Evolutionary conservation across 768 basidiomycete species (phyloP).

Genomic region (Solioccasus polychromus): DNA sequence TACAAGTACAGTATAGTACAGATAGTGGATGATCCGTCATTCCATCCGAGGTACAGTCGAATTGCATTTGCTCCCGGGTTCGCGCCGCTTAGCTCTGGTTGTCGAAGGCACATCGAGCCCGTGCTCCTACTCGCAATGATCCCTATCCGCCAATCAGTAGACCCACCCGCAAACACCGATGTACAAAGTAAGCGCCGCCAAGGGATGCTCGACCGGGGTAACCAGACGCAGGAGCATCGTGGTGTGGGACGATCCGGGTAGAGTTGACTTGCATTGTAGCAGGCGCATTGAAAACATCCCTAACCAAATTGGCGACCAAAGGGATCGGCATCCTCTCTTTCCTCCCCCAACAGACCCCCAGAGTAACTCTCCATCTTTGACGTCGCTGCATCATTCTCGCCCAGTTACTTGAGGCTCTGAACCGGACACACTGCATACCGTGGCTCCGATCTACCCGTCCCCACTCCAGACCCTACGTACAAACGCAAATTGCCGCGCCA

Average conservation of each 20-base stretch:
- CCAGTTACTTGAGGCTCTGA: too few species aligned
- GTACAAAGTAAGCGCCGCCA: constrained; percentile 73
- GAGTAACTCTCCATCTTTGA: too few species aligned
- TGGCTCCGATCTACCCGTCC: too few species aligned
- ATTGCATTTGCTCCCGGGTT: constrained; percentile 34
- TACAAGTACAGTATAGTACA: constrained; percentile 14
- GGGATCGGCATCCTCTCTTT: too few species aligned
- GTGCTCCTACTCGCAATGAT: constrained; percentile 30
- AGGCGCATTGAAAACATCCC: constrained; percentile 84
- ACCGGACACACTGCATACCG: too few species aligned
- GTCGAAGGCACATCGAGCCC: constrained; percentile 44
- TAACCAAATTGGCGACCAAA: constrained; percentile 71
- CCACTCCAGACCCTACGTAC: too few species aligned
- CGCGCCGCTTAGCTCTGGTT: constrained; percentile 48
- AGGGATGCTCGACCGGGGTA: constrained; percentile 69
- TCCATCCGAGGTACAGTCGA: constrained; percentile 37
- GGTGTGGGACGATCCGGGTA: constrained; percentile 64
- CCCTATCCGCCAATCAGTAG: constrained; percentile 43
- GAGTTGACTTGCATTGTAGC: constrained; percentile 74
- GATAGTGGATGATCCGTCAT: neutral
- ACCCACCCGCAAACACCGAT: constrained; percentile 34
- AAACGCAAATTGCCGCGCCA: too few species aligned
- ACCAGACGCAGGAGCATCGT: constrained; percentile 69
- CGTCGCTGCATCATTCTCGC: too few species aligned
- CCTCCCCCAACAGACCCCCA: too few species aligned